Evolutionary conservation across 495 filamentous ascomycete species (phyloP), one percentile per base, ranked within the genome.

Genomic region (Podospora australis): DNA sequence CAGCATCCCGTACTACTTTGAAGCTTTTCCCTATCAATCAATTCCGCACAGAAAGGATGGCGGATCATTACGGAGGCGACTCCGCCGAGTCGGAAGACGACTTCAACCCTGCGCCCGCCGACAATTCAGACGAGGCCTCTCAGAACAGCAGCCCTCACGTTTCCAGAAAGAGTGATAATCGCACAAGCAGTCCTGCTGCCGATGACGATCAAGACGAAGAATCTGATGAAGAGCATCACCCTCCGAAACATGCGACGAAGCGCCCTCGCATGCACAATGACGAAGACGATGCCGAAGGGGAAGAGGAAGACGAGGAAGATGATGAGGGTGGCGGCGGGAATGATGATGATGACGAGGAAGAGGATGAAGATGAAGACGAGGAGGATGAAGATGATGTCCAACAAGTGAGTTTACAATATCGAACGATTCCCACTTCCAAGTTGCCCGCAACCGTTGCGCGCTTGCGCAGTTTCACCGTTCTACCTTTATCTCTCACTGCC

Each of bases 51-150:
- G 11, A 21, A 23, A 43, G 13, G 6, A 43, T 43, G 40, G 40
- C 40, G 21, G 40, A 43, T 26, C 55, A 53, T 13, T 60, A 47
- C 38, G 56, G 50, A 19, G 62, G 57, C 55, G 84, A 83, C 48
- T 87, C 83, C 46, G 86, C 87, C 19, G 63, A 59, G 22, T 86
- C 89, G 44, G 85, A 89, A 46, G 86, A 88, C 55, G 82, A 87
- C 54, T 90, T 91, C 69, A 89, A 91, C 60, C 87, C 87, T 23
- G 73, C 70, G 20, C 78, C 80, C 8, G 79, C 70, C 41, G 80
- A 85, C 44, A 63, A 82, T 3, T 88, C 85, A 4, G 86, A 87
- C 49, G 78, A 78, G 35, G 86, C 88, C 5, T 45, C 29, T 9
- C 30, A 47, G 21, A 21, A 29, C 35, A 14, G n/a, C 13, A 35